These are phyloP conservation scores for Colletotrichum musae DNA, from an alignment of 2,329 filamentous ascomycete genomes.

Conservation along the genomic window DNA sequence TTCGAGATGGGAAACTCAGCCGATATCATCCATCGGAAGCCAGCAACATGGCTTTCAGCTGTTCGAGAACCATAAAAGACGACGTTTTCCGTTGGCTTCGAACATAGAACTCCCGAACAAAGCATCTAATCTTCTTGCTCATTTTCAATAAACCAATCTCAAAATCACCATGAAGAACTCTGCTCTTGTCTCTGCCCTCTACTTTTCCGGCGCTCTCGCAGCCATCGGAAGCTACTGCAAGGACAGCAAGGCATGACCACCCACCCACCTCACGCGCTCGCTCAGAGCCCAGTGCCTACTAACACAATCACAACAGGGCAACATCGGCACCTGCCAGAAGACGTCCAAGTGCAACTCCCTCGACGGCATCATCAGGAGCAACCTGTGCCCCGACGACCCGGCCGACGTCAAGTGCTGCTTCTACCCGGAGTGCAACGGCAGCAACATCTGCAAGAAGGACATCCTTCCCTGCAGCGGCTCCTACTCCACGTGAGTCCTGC, in stretches of 20 bases:
- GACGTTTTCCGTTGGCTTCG: not conserved
- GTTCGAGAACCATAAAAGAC: not conserved
- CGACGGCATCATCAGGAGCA: conserved; percentile 26
- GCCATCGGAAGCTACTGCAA: conserved; percentile 33
- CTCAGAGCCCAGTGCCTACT: not conserved
- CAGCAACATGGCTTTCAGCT: too few species aligned
- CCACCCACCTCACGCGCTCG: not conserved
- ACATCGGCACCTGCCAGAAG: conserved; percentile 34
- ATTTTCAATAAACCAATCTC: not conserved
- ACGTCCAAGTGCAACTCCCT: conserved; percentile 32
- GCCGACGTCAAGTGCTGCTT: conserved; percentile 38
- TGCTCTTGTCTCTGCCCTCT: conserved; percentile 11
- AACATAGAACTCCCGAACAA: not conserved
- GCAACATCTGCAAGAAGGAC: conserved; percentile 32
- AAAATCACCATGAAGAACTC: conserved; percentile 21
- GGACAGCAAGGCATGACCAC: conserved; percentile 25
- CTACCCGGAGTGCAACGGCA: conserved; percentile 34
- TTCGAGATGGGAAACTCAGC: too few species aligned
- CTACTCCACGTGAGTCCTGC: conserved; percentile 21
- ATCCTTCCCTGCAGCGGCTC: conserved; percentile 29
- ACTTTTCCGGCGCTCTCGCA: conserved; percentile 20
- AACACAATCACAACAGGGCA: not conserved
- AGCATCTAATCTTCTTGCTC: not conserved
- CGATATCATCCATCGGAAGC: too few species aligned
- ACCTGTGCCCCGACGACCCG: conserved; percentile 36